Percentiles rank a stretch among this genome's conserved stretches.
These are phyloP conservation scores for Ustilago loliicola DNA, from an alignment of 1,284 basidiomycete genomes.

Conservation along the genomic window DNA sequence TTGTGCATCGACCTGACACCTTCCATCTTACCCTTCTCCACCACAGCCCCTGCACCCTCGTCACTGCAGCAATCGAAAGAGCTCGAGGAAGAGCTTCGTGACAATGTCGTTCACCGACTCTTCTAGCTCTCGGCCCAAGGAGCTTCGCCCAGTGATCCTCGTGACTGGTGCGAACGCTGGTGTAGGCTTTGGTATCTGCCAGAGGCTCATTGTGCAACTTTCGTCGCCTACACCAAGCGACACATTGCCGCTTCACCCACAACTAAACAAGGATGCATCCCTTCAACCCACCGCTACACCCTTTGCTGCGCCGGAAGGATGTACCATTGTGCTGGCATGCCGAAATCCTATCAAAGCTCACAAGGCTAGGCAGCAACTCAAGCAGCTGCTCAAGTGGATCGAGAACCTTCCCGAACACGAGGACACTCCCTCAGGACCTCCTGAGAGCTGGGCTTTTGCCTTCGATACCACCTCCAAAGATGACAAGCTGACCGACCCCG, in stretches of 20 bases:
- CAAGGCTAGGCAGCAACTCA: constrained; percentile 60
- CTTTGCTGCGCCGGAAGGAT: constrained; percentile 67
- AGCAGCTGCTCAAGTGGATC: constrained; percentile 56
- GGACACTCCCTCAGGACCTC: constrained; percentile 51
- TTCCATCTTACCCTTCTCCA: background rate
- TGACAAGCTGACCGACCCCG: constrained; percentile 48
- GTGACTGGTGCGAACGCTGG: constrained; percentile 69
- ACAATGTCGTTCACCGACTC: constrained; percentile 29
- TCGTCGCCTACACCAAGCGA: constrained; percentile 66
- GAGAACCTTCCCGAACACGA: constrained; percentile 60
- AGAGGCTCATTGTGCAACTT: constrained; percentile 68
- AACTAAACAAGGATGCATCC: constrained; percentile 19
- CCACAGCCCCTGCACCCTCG: background rate
- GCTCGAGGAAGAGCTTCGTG: background rate
- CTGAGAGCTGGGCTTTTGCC: constrained; percentile 52
- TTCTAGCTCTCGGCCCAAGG: constrained; percentile 21
- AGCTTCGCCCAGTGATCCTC: constrained; percentile 63
- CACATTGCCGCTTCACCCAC: constrained; percentile 52
- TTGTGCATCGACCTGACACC: background rate
- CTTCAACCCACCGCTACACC: constrained; percentile 55
- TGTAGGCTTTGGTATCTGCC: constrained; percentile 68
- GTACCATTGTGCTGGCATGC: constrained; percentile 68
- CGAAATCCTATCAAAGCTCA: constrained; percentile 70
- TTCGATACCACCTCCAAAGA: constrained; percentile 44
- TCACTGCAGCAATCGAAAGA: background rate